Evolutionary conservation across 345 rosid genomes (phyloP).

Genomic region (Isatis tinctoria): DNA sequence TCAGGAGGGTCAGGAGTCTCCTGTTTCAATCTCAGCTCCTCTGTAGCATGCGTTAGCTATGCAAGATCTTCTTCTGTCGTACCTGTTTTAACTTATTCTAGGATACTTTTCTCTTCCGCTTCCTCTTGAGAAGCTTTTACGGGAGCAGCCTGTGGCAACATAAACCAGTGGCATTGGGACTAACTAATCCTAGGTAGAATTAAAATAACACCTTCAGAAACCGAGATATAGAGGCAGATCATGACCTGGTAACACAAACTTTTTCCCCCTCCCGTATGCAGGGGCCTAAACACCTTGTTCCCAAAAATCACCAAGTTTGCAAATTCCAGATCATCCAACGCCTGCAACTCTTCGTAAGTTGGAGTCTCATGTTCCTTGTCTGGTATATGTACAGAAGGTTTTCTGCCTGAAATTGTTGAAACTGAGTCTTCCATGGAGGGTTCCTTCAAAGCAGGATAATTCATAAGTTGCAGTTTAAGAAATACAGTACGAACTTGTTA

Average conservation of each 20-base stretch:
- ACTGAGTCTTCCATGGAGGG: slow-evolving; percentile 40
- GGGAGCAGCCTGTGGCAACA: slow-evolving; percentile 67
- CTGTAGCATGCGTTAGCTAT: slow-evolving; percentile 80
- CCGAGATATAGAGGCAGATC: slow-evolving; percentile 10
- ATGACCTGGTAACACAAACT: slow-evolving; percentile 88
- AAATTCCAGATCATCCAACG: slow-evolving; percentile 75
- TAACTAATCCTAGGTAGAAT: neutral
- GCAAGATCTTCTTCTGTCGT: slow-evolving; percentile 95
- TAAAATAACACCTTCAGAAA: neutral
- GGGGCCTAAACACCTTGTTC: slow-evolving; percentile 56
- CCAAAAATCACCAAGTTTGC: slow-evolving; percentile 87
- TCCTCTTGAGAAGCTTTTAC: slow-evolving; percentile 84
- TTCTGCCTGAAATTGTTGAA: slow-evolving; percentile 41
- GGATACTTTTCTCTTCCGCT: slow-evolving; percentile 66
- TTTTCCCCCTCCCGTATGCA: slow-evolving; percentile 91
- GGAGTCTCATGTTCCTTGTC: slow-evolving; percentile 36
- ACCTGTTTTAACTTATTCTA: slow-evolving; percentile 64
- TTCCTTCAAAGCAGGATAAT: slow-evolving; percentile 44
- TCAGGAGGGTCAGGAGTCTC: slow-evolving; percentile 97
- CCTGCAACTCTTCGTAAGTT: slow-evolving; percentile 63
- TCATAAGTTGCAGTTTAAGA: neutral
- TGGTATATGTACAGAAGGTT: slow-evolving; percentile 17
- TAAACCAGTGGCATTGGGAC: neutral
- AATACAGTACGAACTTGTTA: neutral
- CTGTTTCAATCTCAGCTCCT: slow-evolving; percentile 79